These are phyloP conservation scores for Hypoxylon crocopeplum DNA, from an alignment of 495 filamentous ascomycete genomes.

Conservation along the genomic window DNA sequence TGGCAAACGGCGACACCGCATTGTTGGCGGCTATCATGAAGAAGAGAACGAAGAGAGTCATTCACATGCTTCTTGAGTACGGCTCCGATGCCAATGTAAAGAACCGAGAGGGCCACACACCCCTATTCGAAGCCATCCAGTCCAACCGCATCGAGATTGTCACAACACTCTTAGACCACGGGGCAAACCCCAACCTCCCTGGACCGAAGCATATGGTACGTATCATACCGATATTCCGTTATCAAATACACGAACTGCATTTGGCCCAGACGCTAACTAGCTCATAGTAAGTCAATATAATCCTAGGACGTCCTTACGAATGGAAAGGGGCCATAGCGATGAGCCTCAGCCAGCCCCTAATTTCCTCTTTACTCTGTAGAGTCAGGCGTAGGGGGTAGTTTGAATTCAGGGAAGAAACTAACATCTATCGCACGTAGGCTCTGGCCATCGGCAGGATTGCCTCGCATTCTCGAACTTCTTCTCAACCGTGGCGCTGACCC, in stretches of 20 bases:
- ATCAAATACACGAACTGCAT: too few relatives aligned
- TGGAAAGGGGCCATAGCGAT: neutral
- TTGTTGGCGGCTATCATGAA: constrained; percentile 57
- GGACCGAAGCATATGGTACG: constrained; percentile 56
- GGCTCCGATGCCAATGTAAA: constrained; percentile 60
- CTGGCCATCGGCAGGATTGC: constrained; percentile 52
- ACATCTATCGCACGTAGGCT: constrained; percentile 30
- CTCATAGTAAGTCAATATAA: neutral
- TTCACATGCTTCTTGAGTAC: constrained; percentile 56
- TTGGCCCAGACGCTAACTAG: neutral
- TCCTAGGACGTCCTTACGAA: neutral
- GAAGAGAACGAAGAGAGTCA: constrained; percentile 47
- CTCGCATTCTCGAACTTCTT: constrained; percentile 49
- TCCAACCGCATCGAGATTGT: constrained; percentile 51
- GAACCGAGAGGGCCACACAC: constrained; percentile 56
- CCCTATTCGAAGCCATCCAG: constrained; percentile 55
- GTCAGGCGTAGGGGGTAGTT: too few relatives aligned
- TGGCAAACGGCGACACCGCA: constrained; percentile 53
- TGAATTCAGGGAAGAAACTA: neutral
- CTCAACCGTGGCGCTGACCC: constrained; percentile 52
- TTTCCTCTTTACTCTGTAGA: too few relatives aligned
- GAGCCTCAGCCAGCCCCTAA: too few relatives aligned
- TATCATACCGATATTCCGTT: neutral
- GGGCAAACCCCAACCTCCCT: constrained; percentile 58
- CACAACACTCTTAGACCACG: constrained; percentile 53